Evolutionary conservation across 1,139 yeast species (phyloP).

Genomic region (Saccharomyces hybrid): DNA sequence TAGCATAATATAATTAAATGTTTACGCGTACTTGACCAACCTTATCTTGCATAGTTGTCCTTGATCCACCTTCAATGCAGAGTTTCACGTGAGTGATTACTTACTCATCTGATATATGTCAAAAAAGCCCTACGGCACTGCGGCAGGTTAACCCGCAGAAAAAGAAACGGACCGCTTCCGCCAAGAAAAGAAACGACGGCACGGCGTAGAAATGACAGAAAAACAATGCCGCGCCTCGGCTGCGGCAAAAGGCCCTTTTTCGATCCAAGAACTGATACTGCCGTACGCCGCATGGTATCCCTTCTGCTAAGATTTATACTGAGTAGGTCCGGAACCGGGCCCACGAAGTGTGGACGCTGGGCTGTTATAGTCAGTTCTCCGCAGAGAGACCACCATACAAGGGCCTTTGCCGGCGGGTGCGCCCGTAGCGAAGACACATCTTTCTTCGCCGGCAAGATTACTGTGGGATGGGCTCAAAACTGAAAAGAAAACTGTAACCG

Average conservation of each 20-base stretch:
- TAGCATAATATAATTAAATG: no score
- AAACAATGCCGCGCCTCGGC: background rate
- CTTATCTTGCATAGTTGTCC: no score
- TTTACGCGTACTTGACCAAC: no score
- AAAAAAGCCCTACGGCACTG: background rate
- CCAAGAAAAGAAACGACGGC: background rate
- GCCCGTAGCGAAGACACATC: background rate
- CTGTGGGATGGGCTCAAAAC: no score
- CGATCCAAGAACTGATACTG: background rate
- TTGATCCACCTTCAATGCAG: no score
- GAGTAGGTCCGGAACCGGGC: background rate
- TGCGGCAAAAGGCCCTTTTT: background rate
- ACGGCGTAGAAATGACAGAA: background rate
- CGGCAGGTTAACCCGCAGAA: background rate
- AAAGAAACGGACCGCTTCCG: background rate
- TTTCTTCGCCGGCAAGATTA: background rate
- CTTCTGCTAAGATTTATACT: background rate
- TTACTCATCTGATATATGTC: background rate
- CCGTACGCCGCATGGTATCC: background rate
- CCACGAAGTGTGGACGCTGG: background rate
- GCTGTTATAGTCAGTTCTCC: background rate
- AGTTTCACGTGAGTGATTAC: background rate
- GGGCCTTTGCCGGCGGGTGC: background rate
- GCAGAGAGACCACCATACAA: background rate
- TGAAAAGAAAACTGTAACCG: no score